Conservation (phyloP, 345 rosid genomes). For the Leavenworthia alabamica region DNA sequence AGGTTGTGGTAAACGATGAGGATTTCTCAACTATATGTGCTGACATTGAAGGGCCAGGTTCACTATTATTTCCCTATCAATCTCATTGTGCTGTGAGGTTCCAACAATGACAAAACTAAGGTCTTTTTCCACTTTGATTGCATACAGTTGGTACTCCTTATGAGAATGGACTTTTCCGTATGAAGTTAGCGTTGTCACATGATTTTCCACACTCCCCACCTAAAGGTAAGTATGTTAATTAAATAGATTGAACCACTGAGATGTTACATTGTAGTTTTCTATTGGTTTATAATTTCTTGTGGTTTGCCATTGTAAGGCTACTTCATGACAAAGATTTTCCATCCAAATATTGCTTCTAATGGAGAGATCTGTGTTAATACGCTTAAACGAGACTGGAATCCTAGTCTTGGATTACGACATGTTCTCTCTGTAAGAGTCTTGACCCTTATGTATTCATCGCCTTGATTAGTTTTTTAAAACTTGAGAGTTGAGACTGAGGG, state of each 20-base stretch:
- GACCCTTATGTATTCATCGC: not conserved
- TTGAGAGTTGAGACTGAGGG: slow-evolving; percentile 6
- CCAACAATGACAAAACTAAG: slow-evolving; percentile 3
- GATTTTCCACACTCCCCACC: slow-evolving; percentile 97
- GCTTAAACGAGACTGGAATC: slow-evolving; percentile 95
- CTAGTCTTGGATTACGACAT: slow-evolving; percentile 92
- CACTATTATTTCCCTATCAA: not conserved
- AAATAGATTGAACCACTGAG: not conserved
- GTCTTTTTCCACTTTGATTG: slow-evolving; percentile 16
- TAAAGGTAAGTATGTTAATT: slow-evolving; percentile 47
- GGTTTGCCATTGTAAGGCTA: slow-evolving; percentile 45
- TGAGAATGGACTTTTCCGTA: slow-evolving; percentile 91
- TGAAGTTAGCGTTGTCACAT: slow-evolving; percentile 76
- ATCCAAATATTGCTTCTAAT: slow-evolving; percentile 84
- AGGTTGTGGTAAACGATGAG: slow-evolving; percentile 88
- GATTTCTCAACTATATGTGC: slow-evolving; percentile 89
- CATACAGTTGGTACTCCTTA: slow-evolving; percentile 97
- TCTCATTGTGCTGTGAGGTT: not conserved
- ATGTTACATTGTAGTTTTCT: not conserved
- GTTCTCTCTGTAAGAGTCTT: slow-evolving; percentile 71
- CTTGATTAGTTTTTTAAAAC: not conserved
- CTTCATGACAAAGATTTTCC: slow-evolving; percentile 95
- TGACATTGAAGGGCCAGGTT: slow-evolving; percentile 99
- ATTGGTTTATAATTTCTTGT: not conserved
- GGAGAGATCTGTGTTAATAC: slow-evolving; percentile 98